Base-by-base conservation (phyloP, 495 filamentous ascomycete species). In the Penicillium ucsense region DNA sequence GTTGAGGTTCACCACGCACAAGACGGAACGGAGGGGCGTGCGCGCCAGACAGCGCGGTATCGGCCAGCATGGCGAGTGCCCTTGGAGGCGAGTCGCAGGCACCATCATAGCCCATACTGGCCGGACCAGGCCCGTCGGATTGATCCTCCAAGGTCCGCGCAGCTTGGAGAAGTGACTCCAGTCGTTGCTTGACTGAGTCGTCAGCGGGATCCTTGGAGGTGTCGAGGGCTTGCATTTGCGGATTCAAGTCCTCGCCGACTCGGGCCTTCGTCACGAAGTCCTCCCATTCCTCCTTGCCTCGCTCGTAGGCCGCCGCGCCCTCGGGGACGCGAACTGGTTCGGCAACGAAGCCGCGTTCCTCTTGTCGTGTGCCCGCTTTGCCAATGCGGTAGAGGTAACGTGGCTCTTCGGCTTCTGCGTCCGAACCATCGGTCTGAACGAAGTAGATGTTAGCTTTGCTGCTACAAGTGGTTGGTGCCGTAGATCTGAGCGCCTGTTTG, bases 201-300 rank as follows among this genome's bases (percentile, higher is more conserved):
- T 9, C 46, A 8, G 55, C 49, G 5, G 49, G 39, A 6, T 57
- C 55, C 9, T 50, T 47, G 3, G 48, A 42, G 3, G 59, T 56
- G 34, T 56, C 49, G 41, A 72, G 58, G n/a, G 64, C 63, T 37
- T 62, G 63, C 61, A 72, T 64, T 49, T 68, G 67, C 3, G 66
- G 66, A 38, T 65, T 61, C 41, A 70, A 51, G 46, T 70, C 62
- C 30, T 62, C 57, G 31, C 64, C 63, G 36, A 72, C 48, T 31
- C 63, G 67, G 31, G 62, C 68, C 9, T 68, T 63, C 42, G 62
- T 66, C 28, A 67, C 48, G 31, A 74, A 74, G 50, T 74, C 66
- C 5, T 71, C 68, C 69, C 68, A 72, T 54, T 57, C 41, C 46
- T 57, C 30, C 45, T 50, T 0, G 41, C 64, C 65, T 30, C 62